Evolutionary conservation across 1,284 basidiomycete genomes (phyloP), one percentile per base, ranked within the genome.

Genomic region (Moesziomyces parantarcticus): DNA sequence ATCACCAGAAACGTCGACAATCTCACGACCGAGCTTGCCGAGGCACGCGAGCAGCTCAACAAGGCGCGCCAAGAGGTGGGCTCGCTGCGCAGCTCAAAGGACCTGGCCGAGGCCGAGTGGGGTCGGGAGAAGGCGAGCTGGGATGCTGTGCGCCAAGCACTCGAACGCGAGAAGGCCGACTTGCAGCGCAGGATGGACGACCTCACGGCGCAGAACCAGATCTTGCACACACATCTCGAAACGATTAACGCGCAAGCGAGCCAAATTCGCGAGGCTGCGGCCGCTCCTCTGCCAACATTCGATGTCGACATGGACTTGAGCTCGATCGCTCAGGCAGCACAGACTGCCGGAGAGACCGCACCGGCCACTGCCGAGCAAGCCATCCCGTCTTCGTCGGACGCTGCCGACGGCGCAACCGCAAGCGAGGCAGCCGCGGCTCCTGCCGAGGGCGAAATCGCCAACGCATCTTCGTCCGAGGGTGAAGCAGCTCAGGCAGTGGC

Each of bases 201-300:
- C 76, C 86, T 96, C 20, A 86, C 87, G 2, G 86, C 89, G 25
- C 93, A 95, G 81, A 96, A 95, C 80, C 84, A 87, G 9, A 86
- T 92, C 18, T 87, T 96, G 11, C 92, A 94, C 79, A 88, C 91
- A 62, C 92, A 94, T 78, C 88, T 96, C 18, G 93, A 95, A 76
- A 89, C 89, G n/a, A 90, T 94, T 67, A 93, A 89, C 75, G 88
- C 89, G 0, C 92, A 94, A 79, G 92, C 92, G 1, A 87, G 90
- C 13, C 88, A 89, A 40, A 92, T 94, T 63, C 88, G 79, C 7
- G 67, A 89, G 70, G 86, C 88, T 1, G 86, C 88, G 14, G 58
- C 62, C 50, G 61, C 58, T 20, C 58, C 75, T 6, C 45, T 68
- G 39, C 45, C 58, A 3, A 77, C 85, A 10, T 75, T 86, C 1